phyloP scores from a whole-genome alignment of 2,329 filamentous ascomycete species.

The Verticillium isaacii region DNA sequence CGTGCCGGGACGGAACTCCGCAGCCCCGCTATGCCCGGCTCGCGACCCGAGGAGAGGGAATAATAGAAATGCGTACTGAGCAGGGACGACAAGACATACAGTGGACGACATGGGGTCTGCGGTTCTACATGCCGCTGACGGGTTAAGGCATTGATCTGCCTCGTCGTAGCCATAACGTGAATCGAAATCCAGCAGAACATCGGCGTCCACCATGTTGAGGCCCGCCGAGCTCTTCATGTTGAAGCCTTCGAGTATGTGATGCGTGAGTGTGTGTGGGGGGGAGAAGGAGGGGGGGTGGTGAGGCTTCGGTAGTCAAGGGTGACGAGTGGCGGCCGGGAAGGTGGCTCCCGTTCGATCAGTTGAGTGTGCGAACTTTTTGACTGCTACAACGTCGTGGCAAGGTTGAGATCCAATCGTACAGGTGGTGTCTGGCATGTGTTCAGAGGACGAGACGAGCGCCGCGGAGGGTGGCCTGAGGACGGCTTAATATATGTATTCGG shows the following conservation, averaged over 20 bases:
- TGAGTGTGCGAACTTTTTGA: neutral
- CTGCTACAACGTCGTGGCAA: neutral
- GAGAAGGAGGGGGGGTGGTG: neutral
- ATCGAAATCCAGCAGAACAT: conserved; percentile 12
- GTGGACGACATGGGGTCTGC: conserved; percentile 13
- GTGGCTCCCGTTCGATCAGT: conserved; percentile 1
- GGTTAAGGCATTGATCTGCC: conserved; percentile 5
- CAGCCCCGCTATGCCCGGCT: neutral
- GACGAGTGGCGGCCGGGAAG: neutral
- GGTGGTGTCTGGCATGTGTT: neutral
- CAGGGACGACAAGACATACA: conserved; percentile 3
- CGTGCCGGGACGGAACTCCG: neutral
- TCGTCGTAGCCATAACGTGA: conserved; percentile 14
- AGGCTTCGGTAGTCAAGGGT: neutral
- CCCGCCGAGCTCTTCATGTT: neutral
- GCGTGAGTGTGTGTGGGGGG: no score
- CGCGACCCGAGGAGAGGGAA: neutral
- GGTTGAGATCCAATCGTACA: neutral
- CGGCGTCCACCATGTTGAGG: conserved; percentile 13
- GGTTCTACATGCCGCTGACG: neutral
- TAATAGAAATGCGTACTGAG: neutral
- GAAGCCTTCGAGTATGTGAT: neutral
- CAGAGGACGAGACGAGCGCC: neutral
- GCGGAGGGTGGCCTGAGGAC: neutral
- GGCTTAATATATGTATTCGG: neutral